Conservation (phyloP, 148 eudicot species). For the Persicaria tinctoria region DNA sequence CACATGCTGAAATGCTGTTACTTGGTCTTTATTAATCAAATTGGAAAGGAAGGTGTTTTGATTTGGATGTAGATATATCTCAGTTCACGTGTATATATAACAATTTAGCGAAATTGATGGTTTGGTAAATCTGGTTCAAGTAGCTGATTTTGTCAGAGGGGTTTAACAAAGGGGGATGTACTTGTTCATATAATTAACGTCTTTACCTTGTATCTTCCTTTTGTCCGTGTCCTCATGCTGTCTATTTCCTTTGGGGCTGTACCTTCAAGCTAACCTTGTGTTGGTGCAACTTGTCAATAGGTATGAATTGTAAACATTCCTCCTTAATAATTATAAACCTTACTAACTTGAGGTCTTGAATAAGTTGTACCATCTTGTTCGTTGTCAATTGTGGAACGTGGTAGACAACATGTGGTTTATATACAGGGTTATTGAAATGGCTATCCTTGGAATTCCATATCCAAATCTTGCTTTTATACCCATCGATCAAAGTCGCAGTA, state of each 20-base stretch:
- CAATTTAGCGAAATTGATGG: background rate
- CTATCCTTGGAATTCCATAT: background rate
- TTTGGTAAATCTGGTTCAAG: background rate
- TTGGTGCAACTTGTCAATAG: background rate
- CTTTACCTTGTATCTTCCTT: background rate
- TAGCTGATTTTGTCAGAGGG: background rate
- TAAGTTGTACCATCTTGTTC: no score
- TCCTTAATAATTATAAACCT: background rate
- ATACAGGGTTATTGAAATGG: background rate
- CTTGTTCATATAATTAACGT: background rate
- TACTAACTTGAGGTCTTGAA: background rate
- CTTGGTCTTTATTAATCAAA: background rate
- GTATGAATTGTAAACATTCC: background rate
- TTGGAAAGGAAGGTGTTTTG: background rate
- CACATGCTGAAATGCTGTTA: background rate
- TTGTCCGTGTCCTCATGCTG: background rate
- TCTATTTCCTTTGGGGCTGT: background rate
- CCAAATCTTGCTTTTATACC: background rate
- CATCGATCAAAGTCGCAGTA: background rate
- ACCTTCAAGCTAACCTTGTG: background rate
- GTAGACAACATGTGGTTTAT: no score
- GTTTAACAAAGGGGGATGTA: background rate
- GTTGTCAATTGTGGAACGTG: no score
- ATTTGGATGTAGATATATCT: background rate
- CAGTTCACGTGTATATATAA: background rate